Evolutionary conservation across 805 yeast species (phyloP), one percentile per base, ranked within the genome.

Genomic region (Saturnispora ahearnii): DNA sequence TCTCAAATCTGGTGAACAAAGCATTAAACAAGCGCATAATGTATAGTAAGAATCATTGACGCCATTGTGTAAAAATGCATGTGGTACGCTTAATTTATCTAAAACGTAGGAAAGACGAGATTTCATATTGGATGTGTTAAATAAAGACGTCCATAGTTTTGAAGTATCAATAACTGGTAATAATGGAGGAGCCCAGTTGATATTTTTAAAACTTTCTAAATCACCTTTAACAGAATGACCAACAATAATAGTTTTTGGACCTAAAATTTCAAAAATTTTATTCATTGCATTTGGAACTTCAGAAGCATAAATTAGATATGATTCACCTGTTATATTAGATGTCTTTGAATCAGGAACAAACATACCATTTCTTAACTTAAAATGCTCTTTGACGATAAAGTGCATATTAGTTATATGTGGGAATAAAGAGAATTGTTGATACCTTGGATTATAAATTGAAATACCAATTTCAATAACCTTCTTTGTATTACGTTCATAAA

Each of bases 11-110:
- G 62, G 56, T 4, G 64, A 60, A 8, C 59, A 31, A 31, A 63
- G 51, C 61, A 57, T 59, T 18, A 63, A 45, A 42, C 65, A 56
- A 5, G 54, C 58, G 8, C 63, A 41, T 28, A 64, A 48, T 3
- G 66, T 63, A 42, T 58, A 64, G 48, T 64, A 64, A 2, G 67
- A 59, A 43, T 64, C 68, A 44, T 64, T 64, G 31, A 54, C 67
- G 9, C 63, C 68, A 49, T 64, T 64, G 45, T 64, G 68, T 22
- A 63, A 50, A 38, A 53, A 64, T 2, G 64, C 55, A 53, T 58
- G 47, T 1, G 68, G 68, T 12, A 64, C 55, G 21, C 57, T 53
- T 11, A 64, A 51, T 41, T 58, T 61, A 22, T 63, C 61, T 30
- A 64, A 50, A 24, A 63, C 50, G 45, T 51, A 64, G n/a, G 55